Percentiles rank a stretch among this genome's conserved stretches.
Evolutionary conservation across 495 filamentous ascomycete species (phyloP).

Genomic region (Corynascus novoguineensis): DNA sequence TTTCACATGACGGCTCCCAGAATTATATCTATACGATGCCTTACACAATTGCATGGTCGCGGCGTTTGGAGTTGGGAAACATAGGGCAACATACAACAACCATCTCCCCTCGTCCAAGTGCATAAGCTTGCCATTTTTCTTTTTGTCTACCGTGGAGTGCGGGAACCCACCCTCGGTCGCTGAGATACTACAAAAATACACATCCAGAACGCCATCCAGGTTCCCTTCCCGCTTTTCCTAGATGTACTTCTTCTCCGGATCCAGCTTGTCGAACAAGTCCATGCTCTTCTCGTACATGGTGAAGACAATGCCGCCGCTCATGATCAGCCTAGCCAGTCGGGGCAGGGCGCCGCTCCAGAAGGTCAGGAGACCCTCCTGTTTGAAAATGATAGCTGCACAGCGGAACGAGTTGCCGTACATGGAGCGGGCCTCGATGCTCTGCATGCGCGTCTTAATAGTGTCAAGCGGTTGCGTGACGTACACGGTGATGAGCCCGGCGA

Average conservation of each 20-base stretch:
- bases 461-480: slow-evolving; percentile 89
- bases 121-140: background rate
- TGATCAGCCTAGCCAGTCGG: slow-evolving; percentile 70
- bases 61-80: slow-evolving; percentile 19
- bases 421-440: slow-evolving; percentile 80
- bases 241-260: slow-evolving; percentile 82
- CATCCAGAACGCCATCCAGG: background rate
- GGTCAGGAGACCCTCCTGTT: slow-evolving; percentile 81
- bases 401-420: slow-evolving; percentile 85
- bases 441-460: slow-evolving; percentile 96
- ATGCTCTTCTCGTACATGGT: slow-evolving; percentile 99
- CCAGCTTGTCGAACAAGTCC: slow-evolving; percentile 72
- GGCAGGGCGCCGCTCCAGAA: slow-evolving; percentile 95
- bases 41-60: slow-evolving; percentile 17
- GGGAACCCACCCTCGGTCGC: slow-evolving; percentile 14
- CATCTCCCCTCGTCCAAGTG: background rate
- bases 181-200: background rate
- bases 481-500: slow-evolving; percentile 90
- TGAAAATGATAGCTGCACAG: slow-evolving; percentile 78
- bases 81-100: background rate
- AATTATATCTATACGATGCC: slow-evolving; percentile 3
- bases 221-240: slow-evolving; percentile 25
- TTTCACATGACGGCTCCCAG: slow-evolving; percentile 30
- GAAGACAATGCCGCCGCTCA: slow-evolving; percentile 96
- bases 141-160: slow-evolving; percentile 11